A percentile compares a stretch with the other conserved stretches of the same genome.
These are phyloP conservation scores for Lachancea lanzarotensis DNA, from an alignment of 805 yeast species.

Conservation along the genomic window DNA sequence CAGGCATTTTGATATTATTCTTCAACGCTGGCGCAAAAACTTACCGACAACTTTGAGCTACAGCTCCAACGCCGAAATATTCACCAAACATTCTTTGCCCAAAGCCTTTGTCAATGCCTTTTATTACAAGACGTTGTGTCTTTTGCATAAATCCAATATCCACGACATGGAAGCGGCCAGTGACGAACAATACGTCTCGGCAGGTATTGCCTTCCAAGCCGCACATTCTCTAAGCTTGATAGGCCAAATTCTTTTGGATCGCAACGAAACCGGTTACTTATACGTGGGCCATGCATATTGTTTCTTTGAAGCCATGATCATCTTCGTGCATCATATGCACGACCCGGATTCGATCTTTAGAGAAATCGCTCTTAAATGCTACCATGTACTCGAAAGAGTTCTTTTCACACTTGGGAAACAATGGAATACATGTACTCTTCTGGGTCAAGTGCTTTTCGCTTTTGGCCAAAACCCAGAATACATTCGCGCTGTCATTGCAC, in stretches of 20 bases:
- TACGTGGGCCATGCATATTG: slow-evolving; percentile 7
- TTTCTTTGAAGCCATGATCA: slow-evolving; percentile 8
- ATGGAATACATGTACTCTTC: slow-evolving; percentile 7
- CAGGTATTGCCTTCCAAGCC: slow-evolving; percentile 9
- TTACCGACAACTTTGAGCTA: slow-evolving; percentile 6
- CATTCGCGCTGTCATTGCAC: slow-evolving; percentile 3
- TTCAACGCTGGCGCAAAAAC: slow-evolving; percentile 7
- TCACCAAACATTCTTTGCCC: slow-evolving; percentile 7
- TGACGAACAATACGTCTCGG: slow-evolving; percentile 4
- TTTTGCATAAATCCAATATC: slow-evolving; percentile 7
- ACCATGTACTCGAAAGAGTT: slow-evolving; percentile 6
- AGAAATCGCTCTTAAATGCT: slow-evolving; percentile 5
- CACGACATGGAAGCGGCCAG: slow-evolving; percentile 4
- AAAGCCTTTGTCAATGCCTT: slow-evolving; percentile 8
- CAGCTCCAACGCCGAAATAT: slow-evolving; percentile 7
- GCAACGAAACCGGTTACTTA: slow-evolving; percentile 3
- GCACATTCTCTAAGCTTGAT: slow-evolving; percentile 7
- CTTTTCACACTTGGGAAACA: slow-evolving; percentile 2
- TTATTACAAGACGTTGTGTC: slow-evolving; percentile 7
- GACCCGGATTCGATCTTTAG: slow-evolving; percentile 3
- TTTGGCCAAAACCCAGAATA: slow-evolving; percentile 6
- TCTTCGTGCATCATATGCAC: slow-evolving; percentile 9
- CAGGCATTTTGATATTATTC: slow-evolving; percentile 4
- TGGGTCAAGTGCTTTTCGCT: slow-evolving; percentile 4
- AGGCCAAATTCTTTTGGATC: slow-evolving; percentile 7